Evolutionary conservation across 2,329 filamentous ascomycete species (phyloP).

Genomic region (Aspergillus vadensis): DNA sequence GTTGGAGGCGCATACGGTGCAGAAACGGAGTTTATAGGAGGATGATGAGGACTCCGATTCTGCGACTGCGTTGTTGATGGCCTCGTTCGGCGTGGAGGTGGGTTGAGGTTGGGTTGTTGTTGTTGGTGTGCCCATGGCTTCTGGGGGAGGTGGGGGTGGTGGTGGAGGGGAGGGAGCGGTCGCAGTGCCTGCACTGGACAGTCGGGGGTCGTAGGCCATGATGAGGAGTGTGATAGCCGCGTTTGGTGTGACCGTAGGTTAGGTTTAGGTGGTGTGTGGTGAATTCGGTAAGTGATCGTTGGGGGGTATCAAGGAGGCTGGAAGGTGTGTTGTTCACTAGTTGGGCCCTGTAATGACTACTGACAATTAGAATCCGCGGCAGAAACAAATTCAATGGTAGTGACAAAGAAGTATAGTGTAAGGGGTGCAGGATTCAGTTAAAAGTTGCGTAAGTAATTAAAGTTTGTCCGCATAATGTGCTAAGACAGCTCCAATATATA

Average conservation of each 20-base stretch:
- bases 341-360: conserved; percentile 36
- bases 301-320: conserved; percentile 37
- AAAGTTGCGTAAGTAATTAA: conserved; percentile 56
- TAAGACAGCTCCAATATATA: conserved; percentile 80
- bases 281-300: conserved; percentile 9
- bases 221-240: conserved; percentile 16
- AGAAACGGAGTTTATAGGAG: conserved; percentile 81
- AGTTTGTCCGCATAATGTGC: conserved; percentile 62
- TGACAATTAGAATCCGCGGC: conserved; percentile 26
- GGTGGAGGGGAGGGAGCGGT: conserved; percentile 52
- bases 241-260: conserved; percentile 11
- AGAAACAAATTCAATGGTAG: not conserved
- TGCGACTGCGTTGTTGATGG: not conserved
- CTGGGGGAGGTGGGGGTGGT: conserved; percentile 13
- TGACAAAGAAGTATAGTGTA: conserved; percentile 8
- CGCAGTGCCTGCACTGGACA: conserved; percentile 48
- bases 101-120: conserved; percentile 23
- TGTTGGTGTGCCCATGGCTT: conserved; percentile 20
- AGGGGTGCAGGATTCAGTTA: conserved; percentile 27
- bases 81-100: conserved; percentile 1
- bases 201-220: conserved; percentile 56
- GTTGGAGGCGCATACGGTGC: conserved; percentile 98
- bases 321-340: conserved; percentile 33
- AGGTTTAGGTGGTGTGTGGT: conserved; percentile 18
- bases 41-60: conserved; percentile 40